A percentile compares a stretch with the other conserved stretches of the same genome.
Conservation (phyloP, 495 filamentous ascomycete species). For the Lophium mytilinum region DNA sequence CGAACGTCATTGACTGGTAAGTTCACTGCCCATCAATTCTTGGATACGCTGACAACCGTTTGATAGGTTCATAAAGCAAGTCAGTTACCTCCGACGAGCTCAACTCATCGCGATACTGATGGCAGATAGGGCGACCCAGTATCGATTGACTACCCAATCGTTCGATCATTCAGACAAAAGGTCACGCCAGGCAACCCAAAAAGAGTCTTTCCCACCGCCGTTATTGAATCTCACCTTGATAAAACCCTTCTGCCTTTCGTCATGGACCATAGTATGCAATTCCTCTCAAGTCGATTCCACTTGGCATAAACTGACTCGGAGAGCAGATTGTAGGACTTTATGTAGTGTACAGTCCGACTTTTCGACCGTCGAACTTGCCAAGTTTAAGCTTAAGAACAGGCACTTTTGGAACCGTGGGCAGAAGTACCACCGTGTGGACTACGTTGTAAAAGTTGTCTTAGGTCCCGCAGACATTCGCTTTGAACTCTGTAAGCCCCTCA, state of each 20-base stretch:
- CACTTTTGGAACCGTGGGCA: conserved; percentile 32
- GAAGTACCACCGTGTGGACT: conserved; percentile 30
- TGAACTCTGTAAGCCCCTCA: conserved; percentile 22
- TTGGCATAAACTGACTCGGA: background rate
- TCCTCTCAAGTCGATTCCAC: background rate
- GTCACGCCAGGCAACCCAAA: conserved; percentile 7
- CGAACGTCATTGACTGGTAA: conserved; percentile 16
- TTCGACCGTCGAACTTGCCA: conserved; percentile 23
- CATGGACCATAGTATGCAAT: conserved; percentile 2
- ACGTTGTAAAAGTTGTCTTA: conserved; percentile 28
- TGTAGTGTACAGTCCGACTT: conserved; percentile 35
- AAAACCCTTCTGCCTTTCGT: conserved; percentile 1
- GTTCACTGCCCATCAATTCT: too few species aligned
- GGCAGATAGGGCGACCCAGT: conserved; percentile 10
- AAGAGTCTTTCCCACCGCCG: conserved; percentile 6
- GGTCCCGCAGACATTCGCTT: conserved; percentile 29
- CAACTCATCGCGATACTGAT: background rate
- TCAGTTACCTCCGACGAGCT: background rate
- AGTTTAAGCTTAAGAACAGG: conserved; percentile 34
- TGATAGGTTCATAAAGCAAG: conserved; percentile 23
- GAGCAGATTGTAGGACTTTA: conserved; percentile 25
- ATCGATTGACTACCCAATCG: conserved; percentile 12
- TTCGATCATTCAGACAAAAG: conserved; percentile 7
- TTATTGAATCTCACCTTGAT: conserved; percentile 6
- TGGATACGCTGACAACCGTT: too few species aligned